Evolutionary conservation across 306 rosid genomes (phyloP).

Genomic region (Pyrus betulifolia): DNA sequence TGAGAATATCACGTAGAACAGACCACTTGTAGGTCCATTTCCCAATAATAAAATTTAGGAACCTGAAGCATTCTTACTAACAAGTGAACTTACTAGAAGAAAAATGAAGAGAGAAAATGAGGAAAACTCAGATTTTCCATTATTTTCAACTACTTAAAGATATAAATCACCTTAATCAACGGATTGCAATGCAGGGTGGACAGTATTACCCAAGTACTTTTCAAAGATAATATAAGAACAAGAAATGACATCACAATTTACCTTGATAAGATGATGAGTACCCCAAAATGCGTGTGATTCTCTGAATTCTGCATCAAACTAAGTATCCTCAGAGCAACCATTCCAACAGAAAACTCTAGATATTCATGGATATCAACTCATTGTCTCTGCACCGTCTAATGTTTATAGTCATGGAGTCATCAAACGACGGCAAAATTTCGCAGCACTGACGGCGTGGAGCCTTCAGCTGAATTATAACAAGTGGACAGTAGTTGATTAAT

Average conservation of each 20-base stretch:
- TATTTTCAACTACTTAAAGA: neutral
- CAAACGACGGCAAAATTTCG: slow-evolving; percentile 31
- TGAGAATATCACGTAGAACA: neutral
- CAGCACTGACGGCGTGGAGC: slow-evolving; percentile 84
- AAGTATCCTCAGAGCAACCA: slow-evolving; percentile 5
- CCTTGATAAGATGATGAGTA: slow-evolving; percentile 1
- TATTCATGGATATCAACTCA: slow-evolving; percentile 58
- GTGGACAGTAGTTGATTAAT: slow-evolving; percentile 7
- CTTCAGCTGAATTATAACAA: slow-evolving; percentile 46
- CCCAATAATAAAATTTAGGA: neutral
- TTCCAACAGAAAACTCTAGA: slow-evolving; percentile 29
- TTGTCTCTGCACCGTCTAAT: slow-evolving; percentile 39
- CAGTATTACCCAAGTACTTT: neutral
- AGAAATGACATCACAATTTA: slow-evolving; percentile 12
- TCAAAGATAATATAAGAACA: neutral
- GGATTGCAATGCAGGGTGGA: neutral
- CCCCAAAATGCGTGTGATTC: slow-evolving; percentile 12
- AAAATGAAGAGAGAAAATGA: neutral
- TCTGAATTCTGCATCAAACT: slow-evolving; percentile 6
- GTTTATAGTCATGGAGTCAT: slow-evolving; percentile 39
- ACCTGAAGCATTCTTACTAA: neutral
- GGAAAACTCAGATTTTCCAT: neutral
- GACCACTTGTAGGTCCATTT: neutral
- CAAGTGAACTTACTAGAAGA: neutral
- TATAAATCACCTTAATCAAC: neutral